Base-by-base conservation (phyloP, 2,329 filamentous ascomycete genomes). In the Didymella lethalis region DNA sequence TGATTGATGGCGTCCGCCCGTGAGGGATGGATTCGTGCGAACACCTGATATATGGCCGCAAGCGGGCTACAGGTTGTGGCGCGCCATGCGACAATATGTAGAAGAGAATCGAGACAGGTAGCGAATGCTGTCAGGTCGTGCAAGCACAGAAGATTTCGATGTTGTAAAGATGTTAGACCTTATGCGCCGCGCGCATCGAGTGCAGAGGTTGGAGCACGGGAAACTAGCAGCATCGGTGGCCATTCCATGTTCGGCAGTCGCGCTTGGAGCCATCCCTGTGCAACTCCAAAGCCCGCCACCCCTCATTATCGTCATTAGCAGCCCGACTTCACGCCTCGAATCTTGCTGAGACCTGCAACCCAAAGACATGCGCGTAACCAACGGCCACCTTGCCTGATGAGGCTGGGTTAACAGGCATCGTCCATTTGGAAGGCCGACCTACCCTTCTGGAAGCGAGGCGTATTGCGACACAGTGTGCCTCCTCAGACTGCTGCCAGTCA, bases 121-220 rank as follows among this genome's bases (percentile, higher is more conserved):
- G 60, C 44, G 63, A 61, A 57, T 60, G 60, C 47, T 41, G 40
- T 58, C 36, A 48, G 53, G 49, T 60, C 48, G 48, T 55, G 56
- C 60, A 69, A 64, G 60, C 66, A 73, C 70, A 62, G 63, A 63
- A 48, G 49, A 60, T 64, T 74, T 64, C 60, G 64, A 70, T 76
- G 59, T 73, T 67, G 66, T 63, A 68, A 63, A 59, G 69, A 64
- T 66, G 70, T 67, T 66, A 64, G 61, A 59, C 57, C 65, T 66
- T 65, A 64, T 64, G 64, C 59, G 65, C 59, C 67, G 34, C 43
- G 47, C 34, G 50, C 40, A 47, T 48, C 54, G 50, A 46, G 43
- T 49, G 56, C 59, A 65, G 66, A 75, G 69, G 70, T 73, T 60
- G 64, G 64, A 64, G 66, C 59, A 63, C 68, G 64, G 59, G 64